phyloP scores from a whole-genome alignment of 1,284 basidiomycete genomes.

The Fomes fomentarius region DNA sequence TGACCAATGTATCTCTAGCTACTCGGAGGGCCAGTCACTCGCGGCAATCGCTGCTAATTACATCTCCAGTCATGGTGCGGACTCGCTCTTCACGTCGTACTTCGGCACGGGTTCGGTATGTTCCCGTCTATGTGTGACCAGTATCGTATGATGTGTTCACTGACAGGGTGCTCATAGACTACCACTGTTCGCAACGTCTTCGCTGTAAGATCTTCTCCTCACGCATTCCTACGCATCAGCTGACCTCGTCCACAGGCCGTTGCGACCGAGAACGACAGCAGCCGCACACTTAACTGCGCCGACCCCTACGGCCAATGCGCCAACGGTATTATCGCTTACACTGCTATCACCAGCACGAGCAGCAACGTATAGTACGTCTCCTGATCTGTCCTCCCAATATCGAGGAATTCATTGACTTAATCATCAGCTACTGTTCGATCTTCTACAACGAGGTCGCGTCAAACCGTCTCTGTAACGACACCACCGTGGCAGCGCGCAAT shows the following conservation, averaged over 20 bases:
- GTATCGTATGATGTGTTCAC: background rate
- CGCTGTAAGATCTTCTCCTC: conserved; percentile 1
- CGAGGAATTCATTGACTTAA: too few species aligned
- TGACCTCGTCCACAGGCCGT: conserved; percentile 6
- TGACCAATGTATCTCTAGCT: conserved; percentile 1
- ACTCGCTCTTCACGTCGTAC: conserved; percentile 28
- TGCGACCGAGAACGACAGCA: conserved; percentile 29
- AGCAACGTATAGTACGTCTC: conserved; percentile 24
- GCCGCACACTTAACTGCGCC: conserved; percentile 27
- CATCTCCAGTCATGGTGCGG: conserved; percentile 23
- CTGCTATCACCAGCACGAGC: conserved; percentile 22
- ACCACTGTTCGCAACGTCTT: conserved; percentile 18
- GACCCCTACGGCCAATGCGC: conserved; percentile 27
- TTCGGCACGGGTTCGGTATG: conserved; percentile 24
- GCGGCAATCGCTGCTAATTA: conserved; percentile 26
- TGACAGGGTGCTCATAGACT: conserved; percentile 14
- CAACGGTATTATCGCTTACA: conserved; percentile 29
- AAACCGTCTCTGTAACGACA: conserved; percentile 28
- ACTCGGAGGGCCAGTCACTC: conserved; percentile 29
- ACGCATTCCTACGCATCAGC: background rate
- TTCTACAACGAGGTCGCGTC: conserved; percentile 30
- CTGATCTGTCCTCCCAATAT: background rate
- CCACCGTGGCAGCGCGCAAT: conserved; percentile 27
- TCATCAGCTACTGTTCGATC: conserved; percentile 27
- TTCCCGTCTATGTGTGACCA: background rate